A percentile compares a stretch with the other conserved stretches of the same genome.
These are phyloP conservation scores for Nothophoma quercina DNA, from an alignment of 2,329 filamentous ascomycete species.

Conservation along the genomic window DNA sequence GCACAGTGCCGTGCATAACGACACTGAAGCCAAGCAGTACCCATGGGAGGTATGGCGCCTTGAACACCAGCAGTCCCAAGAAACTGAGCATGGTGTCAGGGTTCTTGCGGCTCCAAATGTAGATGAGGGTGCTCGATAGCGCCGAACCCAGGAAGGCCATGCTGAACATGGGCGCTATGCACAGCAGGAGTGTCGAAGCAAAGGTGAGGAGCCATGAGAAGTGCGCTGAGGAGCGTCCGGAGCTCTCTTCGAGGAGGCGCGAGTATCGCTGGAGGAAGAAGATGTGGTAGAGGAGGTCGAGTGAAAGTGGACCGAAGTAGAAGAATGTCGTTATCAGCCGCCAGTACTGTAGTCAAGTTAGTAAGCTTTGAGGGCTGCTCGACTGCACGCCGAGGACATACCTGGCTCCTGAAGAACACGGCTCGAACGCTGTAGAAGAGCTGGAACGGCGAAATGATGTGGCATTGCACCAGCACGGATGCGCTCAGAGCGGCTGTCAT, in stretches of 20 bases:
- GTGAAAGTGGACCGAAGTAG: conserved; percentile 92
- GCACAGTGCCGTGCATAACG: conserved; percentile 86
- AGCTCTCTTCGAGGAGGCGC: conserved; percentile 91
- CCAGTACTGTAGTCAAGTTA: conserved; percentile 76
- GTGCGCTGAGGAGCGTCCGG: conserved; percentile 87
- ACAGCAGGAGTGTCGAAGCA: conserved; percentile 78
- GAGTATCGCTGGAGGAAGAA: conserved; percentile 98
- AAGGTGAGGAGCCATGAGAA: conserved; percentile 96
- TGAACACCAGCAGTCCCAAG: conserved; percentile 87
- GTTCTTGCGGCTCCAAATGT: conserved; percentile 97
- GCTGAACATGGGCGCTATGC: conserved; percentile 83
- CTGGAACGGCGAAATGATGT: conserved; percentile 91
- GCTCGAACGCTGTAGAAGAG: conserved; percentile 95
- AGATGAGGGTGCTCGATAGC: conserved; percentile 90
- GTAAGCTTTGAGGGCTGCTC: conserved; percentile 5
- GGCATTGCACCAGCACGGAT: conserved; percentile 89
- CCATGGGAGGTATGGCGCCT: conserved; percentile 94
- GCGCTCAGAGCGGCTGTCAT: conserved; percentile 89
- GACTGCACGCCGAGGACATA: conserved; percentile 53
- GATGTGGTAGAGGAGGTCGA: conserved; percentile 96
- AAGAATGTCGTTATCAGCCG: conserved; percentile 94
- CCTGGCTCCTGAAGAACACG: conserved; percentile 91
- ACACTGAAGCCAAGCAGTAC: conserved; percentile 92
- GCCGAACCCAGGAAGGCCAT: conserved; percentile 96
- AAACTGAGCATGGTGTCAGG: conserved; percentile 88